A percentile compares a stretch with the other conserved stretches of the same genome.
Evolutionary conservation across 768 basidiomycete species (phyloP).

Genomic region (Rhizopogon rudus): DNA sequence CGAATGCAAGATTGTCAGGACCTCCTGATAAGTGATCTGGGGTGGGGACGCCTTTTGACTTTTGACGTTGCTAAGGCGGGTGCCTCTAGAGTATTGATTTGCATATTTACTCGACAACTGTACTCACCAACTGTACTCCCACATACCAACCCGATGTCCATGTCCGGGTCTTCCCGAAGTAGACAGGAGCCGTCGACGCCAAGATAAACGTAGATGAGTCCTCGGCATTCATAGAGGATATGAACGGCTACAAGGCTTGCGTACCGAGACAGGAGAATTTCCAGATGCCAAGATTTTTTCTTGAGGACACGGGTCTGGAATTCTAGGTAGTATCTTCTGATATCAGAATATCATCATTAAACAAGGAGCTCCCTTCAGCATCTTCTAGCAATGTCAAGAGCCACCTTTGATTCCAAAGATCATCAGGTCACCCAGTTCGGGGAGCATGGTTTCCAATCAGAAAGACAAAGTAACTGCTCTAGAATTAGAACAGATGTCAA

Average conservation of each 20-base stretch:
- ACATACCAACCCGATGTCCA: neutral
- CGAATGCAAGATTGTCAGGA: neutral
- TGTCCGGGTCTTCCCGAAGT: neutral
- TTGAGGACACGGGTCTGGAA: neutral
- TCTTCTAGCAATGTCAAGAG: neutral
- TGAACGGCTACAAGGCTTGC: neutral
- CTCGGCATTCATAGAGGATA: neutral
- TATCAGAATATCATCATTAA: neutral
- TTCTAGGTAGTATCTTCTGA: neutral
- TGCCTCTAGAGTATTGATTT: neutral
- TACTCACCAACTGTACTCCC: too few species aligned
- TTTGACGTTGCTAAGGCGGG: slow-evolving; percentile 9
- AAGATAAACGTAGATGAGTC: too few species aligned
- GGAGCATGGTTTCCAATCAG: neutral
- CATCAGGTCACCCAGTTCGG: too few species aligned
- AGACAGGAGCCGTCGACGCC: too few species aligned
- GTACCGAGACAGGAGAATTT: neutral
- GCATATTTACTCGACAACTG: too few species aligned
- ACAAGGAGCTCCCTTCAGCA: neutral
- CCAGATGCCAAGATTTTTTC: neutral
- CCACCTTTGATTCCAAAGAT: neutral
- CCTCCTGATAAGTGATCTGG: slow-evolving; percentile 1
- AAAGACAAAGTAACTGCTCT: neutral
- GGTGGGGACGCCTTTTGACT: neutral
- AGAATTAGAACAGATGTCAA: neutral